A percentile compares a stretch with the other conserved stretches of the same genome.
phyloP scores from a whole-genome alignment of 2,329 filamentous ascomycete genomes.

The Aureobasidium sp. region DNA sequence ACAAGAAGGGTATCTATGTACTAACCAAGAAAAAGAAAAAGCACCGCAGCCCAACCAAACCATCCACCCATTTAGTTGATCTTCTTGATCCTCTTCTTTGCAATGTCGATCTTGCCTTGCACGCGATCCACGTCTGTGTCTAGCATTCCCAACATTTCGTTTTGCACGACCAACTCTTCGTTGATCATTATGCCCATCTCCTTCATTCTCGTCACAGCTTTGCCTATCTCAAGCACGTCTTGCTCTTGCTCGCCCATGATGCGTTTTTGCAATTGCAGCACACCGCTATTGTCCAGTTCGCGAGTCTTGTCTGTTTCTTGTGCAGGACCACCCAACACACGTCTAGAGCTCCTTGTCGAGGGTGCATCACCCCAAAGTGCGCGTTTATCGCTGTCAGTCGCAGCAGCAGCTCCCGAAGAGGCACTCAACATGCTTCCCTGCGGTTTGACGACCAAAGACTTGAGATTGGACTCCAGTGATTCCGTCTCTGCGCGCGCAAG shows the following conservation, averaged over 20 bases:
- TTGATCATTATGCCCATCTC: slow-evolving; percentile 73
- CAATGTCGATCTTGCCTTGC: slow-evolving; percentile 61
- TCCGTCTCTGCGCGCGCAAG: slow-evolving; percentile 66
- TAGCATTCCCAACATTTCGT: slow-evolving; percentile 58
- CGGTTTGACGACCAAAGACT: slow-evolving; percentile 49
- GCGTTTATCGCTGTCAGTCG: slow-evolving; percentile 29
- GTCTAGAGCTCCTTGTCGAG: slow-evolving; percentile 36
- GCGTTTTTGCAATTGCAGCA: slow-evolving; percentile 64
- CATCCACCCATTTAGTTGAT: slow-evolving; percentile 33
- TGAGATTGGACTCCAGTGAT: slow-evolving; percentile 63
- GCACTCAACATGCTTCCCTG: slow-evolving; percentile 22
- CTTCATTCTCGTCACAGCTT: slow-evolving; percentile 62
- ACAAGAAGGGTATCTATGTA: background rate
- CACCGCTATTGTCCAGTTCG: slow-evolving; percentile 67
- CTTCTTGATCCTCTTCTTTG: slow-evolving; percentile 63
- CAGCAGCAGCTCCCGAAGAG: slow-evolving; percentile 28
- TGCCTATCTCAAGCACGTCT: slow-evolving; percentile 59
- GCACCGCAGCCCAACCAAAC: background rate
- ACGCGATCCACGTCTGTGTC: slow-evolving; percentile 60
- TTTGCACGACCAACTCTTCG: slow-evolving; percentile 64
- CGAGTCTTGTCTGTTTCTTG: slow-evolving; percentile 66
- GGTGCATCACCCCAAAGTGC: slow-evolving; percentile 27
- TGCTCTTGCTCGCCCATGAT: slow-evolving; percentile 69
- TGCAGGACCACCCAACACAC: slow-evolving; percentile 62
- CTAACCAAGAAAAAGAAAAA: background rate